Conservation (phyloP, 2,329 filamentous ascomycete genomes). For the Aureobasidium sp. region DNA sequence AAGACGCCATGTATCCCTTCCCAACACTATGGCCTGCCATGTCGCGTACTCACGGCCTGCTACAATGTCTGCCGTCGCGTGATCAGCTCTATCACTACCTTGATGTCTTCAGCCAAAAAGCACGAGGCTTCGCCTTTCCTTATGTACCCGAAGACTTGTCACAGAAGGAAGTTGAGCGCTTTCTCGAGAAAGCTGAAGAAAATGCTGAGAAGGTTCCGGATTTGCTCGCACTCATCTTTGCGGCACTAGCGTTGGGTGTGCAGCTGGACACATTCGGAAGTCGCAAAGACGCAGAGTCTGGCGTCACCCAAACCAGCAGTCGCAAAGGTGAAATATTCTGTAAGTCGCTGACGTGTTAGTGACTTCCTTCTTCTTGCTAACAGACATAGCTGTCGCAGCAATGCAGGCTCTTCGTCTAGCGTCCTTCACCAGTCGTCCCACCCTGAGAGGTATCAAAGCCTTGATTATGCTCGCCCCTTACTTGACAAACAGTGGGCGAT, state of each 20-base stretch:
- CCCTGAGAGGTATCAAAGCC: slow-evolving; percentile 39
- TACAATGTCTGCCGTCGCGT: slow-evolving; percentile 33
- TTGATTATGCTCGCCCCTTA: slow-evolving; percentile 45
- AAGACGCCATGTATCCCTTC: slow-evolving; percentile 37
- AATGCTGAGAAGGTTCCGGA: slow-evolving; percentile 41
- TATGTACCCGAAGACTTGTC: slow-evolving; percentile 40
- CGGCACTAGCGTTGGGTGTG: slow-evolving; percentile 40
- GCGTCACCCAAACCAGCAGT: not conserved
- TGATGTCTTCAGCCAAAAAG: slow-evolving; percentile 37
- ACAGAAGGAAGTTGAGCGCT: slow-evolving; percentile 38
- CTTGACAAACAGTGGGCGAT: slow-evolving; percentile 43
- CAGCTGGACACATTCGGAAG: slow-evolving; percentile 41
- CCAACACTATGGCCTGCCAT: slow-evolving; percentile 35
- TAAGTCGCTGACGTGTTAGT: slow-evolving; percentile 27
- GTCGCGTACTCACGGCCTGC: slow-evolving; percentile 30
- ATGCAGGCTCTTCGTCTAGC: slow-evolving; percentile 45
- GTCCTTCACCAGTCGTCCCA: slow-evolving; percentile 44
- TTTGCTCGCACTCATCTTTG: slow-evolving; percentile 44
- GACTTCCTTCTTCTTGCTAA: not conserved
- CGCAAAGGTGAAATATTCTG: slow-evolving; percentile 36
- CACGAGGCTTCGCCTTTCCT: slow-evolving; percentile 40
- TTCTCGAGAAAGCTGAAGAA: slow-evolving; percentile 34
- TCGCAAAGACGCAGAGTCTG: slow-evolving; percentile 32
- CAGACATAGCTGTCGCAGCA: slow-evolving; percentile 37
- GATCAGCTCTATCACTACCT: slow-evolving; percentile 35